A percentile compares a stretch with the other conserved stretches of the same genome.
Conservation (phyloP, 768 basidiomycete genomes). For the Rhodotorula sphaerocarpa region DNA sequence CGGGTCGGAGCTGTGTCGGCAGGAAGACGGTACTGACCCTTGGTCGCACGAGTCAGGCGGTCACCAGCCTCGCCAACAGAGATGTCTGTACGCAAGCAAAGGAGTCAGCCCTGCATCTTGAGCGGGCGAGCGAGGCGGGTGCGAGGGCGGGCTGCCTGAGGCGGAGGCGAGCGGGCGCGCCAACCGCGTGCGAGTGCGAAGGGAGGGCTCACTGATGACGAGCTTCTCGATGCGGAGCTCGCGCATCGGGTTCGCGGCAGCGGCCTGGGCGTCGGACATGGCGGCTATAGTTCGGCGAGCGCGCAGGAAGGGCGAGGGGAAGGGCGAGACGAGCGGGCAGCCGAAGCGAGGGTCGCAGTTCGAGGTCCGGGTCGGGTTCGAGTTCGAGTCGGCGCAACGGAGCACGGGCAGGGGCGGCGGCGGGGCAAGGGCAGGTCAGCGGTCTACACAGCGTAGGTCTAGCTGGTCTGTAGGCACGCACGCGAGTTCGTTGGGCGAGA, state of each 20-base stretch:
- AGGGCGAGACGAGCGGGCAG: not conserved
- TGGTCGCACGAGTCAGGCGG: constrained; percentile 95
- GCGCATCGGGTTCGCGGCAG: constrained; percentile 53
- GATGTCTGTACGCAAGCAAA: constrained; percentile 93
- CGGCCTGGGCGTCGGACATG: constrained; percentile 74
- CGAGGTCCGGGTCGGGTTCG: not conserved
- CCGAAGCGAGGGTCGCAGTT: not conserved
- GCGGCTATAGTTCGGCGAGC: constrained; percentile 6
- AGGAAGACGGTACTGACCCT: constrained; percentile 42
- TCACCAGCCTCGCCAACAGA: constrained; percentile 99
- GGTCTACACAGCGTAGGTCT: no score
- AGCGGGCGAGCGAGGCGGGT: no score
- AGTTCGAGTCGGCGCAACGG: not conserved
- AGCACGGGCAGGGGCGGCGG: no score
- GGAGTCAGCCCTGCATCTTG: no score
- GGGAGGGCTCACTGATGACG: constrained; percentile 74
- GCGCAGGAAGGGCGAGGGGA: not conserved
- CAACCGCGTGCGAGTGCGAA: no score
- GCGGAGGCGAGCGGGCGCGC: no score
- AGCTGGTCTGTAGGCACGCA: no score
- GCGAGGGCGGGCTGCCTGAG: not conserved
- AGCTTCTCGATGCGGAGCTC: constrained; percentile 97
- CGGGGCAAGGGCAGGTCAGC: no score
- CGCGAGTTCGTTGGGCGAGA: no score
- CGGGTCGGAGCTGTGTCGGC: no score